A percentile compares a stretch with the other conserved stretches of the same genome.
These are phyloP conservation scores for Tetracladium setigerum DNA, from an alignment of 495 filamentous ascomycete species.

Conservation along the genomic window DNA sequence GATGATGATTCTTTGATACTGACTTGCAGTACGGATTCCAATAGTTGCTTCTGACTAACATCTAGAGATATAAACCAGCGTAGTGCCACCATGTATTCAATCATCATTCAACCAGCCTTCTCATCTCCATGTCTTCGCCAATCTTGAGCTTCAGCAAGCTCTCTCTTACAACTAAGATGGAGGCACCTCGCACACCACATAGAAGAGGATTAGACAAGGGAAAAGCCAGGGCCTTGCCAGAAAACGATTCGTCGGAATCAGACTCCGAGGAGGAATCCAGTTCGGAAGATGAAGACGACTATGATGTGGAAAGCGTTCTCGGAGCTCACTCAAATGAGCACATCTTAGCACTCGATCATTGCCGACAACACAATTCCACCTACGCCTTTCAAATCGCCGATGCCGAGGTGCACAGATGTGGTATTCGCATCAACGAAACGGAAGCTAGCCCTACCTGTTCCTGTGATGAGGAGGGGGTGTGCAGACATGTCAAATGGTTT, in stretches of 20 bases:
- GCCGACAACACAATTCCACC: conserved; percentile 6
- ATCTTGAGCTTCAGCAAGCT: conserved; percentile 22
- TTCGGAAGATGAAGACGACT: conserved; percentile 4
- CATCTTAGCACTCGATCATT: conserved; percentile 18
- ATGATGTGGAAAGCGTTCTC: neutral
- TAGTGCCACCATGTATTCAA: conserved; percentile 9
- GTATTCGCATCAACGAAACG: conserved; percentile 14
- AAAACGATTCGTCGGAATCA: neutral
- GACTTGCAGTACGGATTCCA: conserved; percentile 11
- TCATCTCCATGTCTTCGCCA: conserved; percentile 19
- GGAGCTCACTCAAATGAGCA: conserved; percentile 3
- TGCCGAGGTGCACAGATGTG: conserved; percentile 11
- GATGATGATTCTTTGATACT: conserved; percentile 11
- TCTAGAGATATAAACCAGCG: conserved; percentile 15
- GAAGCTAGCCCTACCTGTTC: conserved; percentile 9
- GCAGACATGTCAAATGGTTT: conserved; percentile 17
- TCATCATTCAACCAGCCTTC: conserved; percentile 24
- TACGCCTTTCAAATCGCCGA: conserved; percentile 22
- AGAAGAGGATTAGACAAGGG: conserved; percentile 6
- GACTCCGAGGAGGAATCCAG: conserved; percentile 2
- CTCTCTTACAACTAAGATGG: conserved; percentile 14
- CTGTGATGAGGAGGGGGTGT: conserved; percentile 11
- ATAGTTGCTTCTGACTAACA: neutral
- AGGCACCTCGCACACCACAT: conserved; percentile 7
- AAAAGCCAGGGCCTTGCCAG: conserved; percentile 5